These are phyloP conservation scores for Neofusicoccum sp. DNA, from an alignment of 2,329 filamentous ascomycete species.

Conservation along the genomic window DNA sequence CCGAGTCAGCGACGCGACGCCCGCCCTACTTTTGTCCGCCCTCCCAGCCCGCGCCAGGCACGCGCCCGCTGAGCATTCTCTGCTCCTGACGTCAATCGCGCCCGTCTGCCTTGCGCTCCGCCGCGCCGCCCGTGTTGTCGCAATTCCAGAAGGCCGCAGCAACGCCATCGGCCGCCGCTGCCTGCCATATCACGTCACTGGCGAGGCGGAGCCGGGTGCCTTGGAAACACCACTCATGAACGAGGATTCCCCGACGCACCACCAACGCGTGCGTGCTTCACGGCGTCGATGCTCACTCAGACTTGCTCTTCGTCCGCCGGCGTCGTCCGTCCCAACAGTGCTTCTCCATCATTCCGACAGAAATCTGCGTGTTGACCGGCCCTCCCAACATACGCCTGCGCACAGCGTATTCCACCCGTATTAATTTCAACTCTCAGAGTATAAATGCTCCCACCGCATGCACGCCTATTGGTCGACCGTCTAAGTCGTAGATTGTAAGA, in stretches of 20 bases:
- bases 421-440: too few species aligned
- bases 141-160: conserved; percentile 3
- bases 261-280: neutral
- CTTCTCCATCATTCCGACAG: too few species aligned
- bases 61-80: neutral
- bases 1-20: neutral
- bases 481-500: too few species aligned
- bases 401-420: too few species aligned
- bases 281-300: neutral
- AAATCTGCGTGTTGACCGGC: too few species aligned
- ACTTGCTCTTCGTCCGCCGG: too few species aligned
- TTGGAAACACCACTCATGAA: neutral
- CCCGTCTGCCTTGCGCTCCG: neutral
- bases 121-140: neutral
- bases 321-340: too few species aligned
- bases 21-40: neutral
- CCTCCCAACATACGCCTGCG: too few species aligned
- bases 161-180: neutral
- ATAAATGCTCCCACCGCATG: too few species aligned
- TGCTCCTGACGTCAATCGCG: conserved; percentile 3
- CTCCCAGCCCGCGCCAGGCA: neutral
- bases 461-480: too few species aligned
- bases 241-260: neutral
- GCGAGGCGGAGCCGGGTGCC: conserved; percentile 1
- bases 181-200: conserved; percentile 4